These are phyloP conservation scores for Penicillium salamii DNA, from an alignment of 495 filamentous ascomycete genomes.

Conservation along the genomic window DNA sequence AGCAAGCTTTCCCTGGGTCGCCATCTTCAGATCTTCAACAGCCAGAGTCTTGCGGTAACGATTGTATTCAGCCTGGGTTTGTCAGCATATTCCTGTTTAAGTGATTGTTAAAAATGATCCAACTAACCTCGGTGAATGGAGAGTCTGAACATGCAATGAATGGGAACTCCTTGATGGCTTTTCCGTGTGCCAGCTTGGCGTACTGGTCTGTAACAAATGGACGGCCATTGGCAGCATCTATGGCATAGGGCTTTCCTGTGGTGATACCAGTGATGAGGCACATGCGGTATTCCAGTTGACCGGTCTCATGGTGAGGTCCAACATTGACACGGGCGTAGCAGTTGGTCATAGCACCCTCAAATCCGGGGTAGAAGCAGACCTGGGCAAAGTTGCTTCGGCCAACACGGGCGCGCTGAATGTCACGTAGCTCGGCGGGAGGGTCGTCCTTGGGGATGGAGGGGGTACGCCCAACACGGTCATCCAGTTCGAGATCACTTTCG, in stretches of 20 bases:
- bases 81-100: conserved; percentile 28
- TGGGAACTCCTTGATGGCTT: conserved; percentile 72
- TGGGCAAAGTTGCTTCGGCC: conserved; percentile 77
- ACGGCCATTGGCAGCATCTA: conserved; percentile 67
- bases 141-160: conserved; percentile 81
- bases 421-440: conserved; percentile 65
- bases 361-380: conserved; percentile 87
- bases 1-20: conserved; percentile 61
- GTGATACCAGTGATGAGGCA: conserved; percentile 84
- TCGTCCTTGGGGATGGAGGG: conserved; percentile 49
- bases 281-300: conserved; percentile 76
- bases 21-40: conserved; percentile 67
- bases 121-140: conserved; percentile 66
- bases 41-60: conserved; percentile 77
- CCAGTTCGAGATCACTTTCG: conserved; percentile 79
- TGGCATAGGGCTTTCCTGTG: conserved; percentile 73
- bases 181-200: conserved; percentile 69
- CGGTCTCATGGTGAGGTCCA: conserved; percentile 64
- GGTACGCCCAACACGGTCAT: conserved; percentile 47
- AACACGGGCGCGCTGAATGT: conserved; percentile 78
- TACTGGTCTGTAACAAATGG: conserved; percentile 75
- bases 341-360: conserved; percentile 71
- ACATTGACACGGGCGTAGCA: conserved; percentile 82
- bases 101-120: too few relatives aligned
- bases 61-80: conserved; percentile 66